phyloP scores from a whole-genome alignment of 441 rosid species.

The Manihot esculenta region DNA sequence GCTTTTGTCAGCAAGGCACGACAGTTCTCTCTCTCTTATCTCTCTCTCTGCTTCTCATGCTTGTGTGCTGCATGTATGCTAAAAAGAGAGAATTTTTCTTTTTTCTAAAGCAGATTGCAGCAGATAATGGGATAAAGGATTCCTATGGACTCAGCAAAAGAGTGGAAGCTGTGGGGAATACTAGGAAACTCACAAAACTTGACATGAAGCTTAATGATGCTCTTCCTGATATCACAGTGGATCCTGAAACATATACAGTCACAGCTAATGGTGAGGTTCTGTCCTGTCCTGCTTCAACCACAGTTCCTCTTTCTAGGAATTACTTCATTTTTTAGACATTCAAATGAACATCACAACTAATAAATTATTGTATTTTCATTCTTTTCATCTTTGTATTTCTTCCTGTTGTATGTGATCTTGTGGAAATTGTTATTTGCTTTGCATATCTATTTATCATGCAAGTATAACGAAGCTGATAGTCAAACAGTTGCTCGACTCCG shows the following conservation, averaged over 20 bases:
- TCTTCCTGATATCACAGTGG: conserved; percentile 75
- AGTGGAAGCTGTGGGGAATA: conserved; percentile 72
- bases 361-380: neutral
- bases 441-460: too few species aligned
- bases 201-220: conserved; percentile 90
- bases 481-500: too few species aligned
- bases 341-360: neutral
- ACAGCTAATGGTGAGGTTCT: conserved; percentile 63
- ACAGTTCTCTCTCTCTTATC: conserved; percentile 15
- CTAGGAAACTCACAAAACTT: conserved; percentile 64
- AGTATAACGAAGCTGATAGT: too few species aligned
- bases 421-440: neutral
- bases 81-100: neutral
- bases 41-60: neutral
- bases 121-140: conserved; percentile 48
- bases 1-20: conserved; percentile 94
- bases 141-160: conserved; percentile 64
- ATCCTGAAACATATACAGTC: conserved; percentile 79
- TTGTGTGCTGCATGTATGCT: neutral
- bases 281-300: conserved; percentile 57
- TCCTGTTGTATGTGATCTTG: neutral
- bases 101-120: conserved; percentile 51
- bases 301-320: conserved; percentile 81
- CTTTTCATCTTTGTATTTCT: neutral
- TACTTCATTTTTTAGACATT: conserved; percentile 71